phyloP scores from a whole-genome alignment of 208 protist genomes.

The Wallacemonas sp. region DNA sequence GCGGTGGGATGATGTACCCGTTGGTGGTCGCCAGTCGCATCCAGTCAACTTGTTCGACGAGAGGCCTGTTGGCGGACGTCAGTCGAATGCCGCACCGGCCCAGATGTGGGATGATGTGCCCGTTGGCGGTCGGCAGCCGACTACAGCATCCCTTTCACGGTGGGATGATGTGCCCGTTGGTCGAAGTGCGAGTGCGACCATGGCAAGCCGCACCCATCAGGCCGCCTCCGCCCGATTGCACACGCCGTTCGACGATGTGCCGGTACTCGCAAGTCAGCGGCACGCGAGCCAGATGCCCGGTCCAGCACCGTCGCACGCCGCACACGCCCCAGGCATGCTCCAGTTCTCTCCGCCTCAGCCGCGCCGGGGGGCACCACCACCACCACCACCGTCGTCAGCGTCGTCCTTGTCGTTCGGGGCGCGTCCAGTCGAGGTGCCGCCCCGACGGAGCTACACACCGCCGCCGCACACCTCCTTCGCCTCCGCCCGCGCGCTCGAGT shows the following conservation, averaged over 20 bases:
- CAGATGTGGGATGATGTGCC: slow-evolving; percentile 4
- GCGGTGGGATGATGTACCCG: slow-evolving; percentile 7
- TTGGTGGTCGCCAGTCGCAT: not conserved
- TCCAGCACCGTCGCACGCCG: not conserved
- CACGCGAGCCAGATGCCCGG: not conserved
- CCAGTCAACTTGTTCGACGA: not conserved
- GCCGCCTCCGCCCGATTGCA: not conserved
- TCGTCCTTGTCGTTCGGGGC: not conserved
- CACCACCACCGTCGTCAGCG: too few species aligned
- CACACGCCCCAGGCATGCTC: not conserved
- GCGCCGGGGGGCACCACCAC: not conserved
- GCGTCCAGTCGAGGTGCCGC: not conserved
- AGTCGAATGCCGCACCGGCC: not conserved
- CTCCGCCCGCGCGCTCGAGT: slow-evolving; percentile 1
- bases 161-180: slow-evolving; percentile 18
- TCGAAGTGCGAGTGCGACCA: not conserved
- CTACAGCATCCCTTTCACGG: not conserved
- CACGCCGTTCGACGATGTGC: not conserved
- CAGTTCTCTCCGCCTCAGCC: not conserved
- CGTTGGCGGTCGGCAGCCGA: not conserved
- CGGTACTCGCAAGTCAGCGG: not conserved
- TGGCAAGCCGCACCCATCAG: not conserved
- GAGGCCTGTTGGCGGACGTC: not conserved
- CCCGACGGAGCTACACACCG: not conserved
- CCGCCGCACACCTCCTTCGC: not conserved